Percentiles rank a stretch among this genome's conserved stretches.
Evolutionary conservation across 108 stramenopile genomes (phyloP).

Genomic region (Cylindrotheca closterium): DNA sequence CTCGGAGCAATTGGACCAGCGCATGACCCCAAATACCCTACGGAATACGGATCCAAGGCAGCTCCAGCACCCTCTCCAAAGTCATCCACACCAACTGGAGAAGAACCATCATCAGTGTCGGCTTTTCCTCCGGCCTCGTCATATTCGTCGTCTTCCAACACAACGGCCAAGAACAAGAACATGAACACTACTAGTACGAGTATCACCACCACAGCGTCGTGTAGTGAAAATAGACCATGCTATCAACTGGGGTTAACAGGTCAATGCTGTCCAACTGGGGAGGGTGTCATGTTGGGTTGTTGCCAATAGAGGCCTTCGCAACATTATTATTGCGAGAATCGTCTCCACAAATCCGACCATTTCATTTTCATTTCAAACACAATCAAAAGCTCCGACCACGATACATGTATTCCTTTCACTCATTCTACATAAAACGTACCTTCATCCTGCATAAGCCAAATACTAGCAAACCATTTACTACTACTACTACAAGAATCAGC

Average conservation of each 20-base stretch:
- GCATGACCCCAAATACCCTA: neutral
- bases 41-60: neutral
- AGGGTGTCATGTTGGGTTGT: conserved; percentile 3
- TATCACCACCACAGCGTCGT: neutral
- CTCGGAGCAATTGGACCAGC: neutral
- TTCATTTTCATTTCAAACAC: neutral
- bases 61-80: neutral
- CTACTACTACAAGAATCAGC: neutral
- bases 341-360: neutral
- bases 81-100: neutral
- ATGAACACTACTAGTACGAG: neutral
- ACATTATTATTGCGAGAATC: neutral
- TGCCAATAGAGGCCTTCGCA: neutral
- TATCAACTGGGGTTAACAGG: conserved; percentile 24
- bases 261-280: conserved; percentile 40
- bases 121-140: neutral
- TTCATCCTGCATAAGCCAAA: neutral
- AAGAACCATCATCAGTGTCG: neutral
- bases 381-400: neutral
- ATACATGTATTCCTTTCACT: no score
- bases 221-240: conserved; percentile 28
- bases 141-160: neutral
- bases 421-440: no score
- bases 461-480: neutral
- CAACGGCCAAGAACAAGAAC: neutral